Evolutionary conservation across 768 basidiomycete genomes (phyloP), one percentile per base, ranked within the genome.

Genomic region (Naganishia friedmannii): DNA sequence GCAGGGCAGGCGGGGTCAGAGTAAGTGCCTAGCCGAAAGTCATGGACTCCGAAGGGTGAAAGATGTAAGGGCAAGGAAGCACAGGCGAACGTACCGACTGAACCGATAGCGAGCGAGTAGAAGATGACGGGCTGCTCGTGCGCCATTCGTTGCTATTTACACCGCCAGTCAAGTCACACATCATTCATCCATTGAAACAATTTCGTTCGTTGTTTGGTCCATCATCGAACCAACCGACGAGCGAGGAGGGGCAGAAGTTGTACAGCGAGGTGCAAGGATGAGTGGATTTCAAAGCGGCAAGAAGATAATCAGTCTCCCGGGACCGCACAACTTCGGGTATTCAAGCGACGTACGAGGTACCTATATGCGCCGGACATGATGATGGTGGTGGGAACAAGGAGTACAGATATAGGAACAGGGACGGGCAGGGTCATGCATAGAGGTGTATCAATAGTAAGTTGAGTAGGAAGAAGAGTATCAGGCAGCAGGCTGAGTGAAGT

Each of bases 91-190:
- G 53, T 68, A 80, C 79, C 79, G 65, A 77, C 85, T 68, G 83
- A 75, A 65, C 92, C 92, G 68, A 95, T 82, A 57, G 88, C 81
- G 78, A 88, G 85, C 13, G 92, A 92, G 82, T 88, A 95, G 84
- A 93, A 93, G 80, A 93, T 86, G 80, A 92, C 90, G 32, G 92
- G 92, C 76, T 86, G 87, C 82, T 95, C 92, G 82, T 95, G 92
- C 45, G 92, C 91, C 75, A 89, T 87, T 56, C 89, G 87, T 92
- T 92, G 91, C 92, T 94, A 78, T 55, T 19, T 9, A n/a, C 42
- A 31, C 26, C 67, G 51, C 23, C 42, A 42, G 39, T 51, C 45
- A 55, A 53, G 23, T 51, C 48, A 26, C 23, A 51, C 6, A 26
- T n/a, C n/a, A 21, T 26, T 21, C 48, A 51, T n/a, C n/a, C n/a